Conservation (phyloP, 2,329 filamentous ascomycete genomes). For the Phaeosphaeriaceae sp. region DNA sequence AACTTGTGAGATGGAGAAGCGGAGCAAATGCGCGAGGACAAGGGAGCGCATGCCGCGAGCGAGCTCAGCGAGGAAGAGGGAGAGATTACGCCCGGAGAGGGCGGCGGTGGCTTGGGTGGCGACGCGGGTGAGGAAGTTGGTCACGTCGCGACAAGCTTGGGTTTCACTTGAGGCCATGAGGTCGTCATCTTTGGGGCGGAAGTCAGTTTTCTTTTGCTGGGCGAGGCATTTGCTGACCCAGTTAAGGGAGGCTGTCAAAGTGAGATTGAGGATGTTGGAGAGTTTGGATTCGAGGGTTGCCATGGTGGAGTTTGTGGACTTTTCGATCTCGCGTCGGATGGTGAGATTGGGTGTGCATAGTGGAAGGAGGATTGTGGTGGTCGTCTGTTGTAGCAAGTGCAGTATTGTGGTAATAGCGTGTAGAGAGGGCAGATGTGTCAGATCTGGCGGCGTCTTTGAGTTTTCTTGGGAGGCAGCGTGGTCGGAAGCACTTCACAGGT, state of each 20-base stretch:
- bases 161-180: slow-evolving; percentile 63
- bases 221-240: slow-evolving; percentile 77
- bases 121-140: slow-evolving; percentile 76
- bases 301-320: slow-evolving; percentile 75
- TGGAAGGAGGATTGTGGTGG: slow-evolving; percentile 86
- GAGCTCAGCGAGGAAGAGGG: slow-evolving; percentile 82
- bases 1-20: slow-evolving; percentile 89
- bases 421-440: slow-evolving; percentile 80
- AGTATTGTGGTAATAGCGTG: slow-evolving; percentile 86
- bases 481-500: slow-evolving; percentile 59
- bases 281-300: slow-evolving; percentile 86
- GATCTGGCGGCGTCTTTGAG: slow-evolving; percentile 84
- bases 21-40: slow-evolving; percentile 91
- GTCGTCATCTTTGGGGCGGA: slow-evolving; percentile 79
- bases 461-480: slow-evolving; percentile 78
- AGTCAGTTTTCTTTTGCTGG: slow-evolving; percentile 86
- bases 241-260: slow-evolving; percentile 75
- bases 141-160: slow-evolving; percentile 80
- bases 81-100: slow-evolving; percentile 83
- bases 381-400: slow-evolving; percentile 91
- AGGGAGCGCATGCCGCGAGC: slow-evolving; percentile 78
- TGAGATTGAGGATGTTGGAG: slow-evolving; percentile 71
- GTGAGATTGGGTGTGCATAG: slow-evolving; percentile 90
- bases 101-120: slow-evolving; percentile 69
- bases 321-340: slow-evolving; percentile 87